phyloP scores from a whole-genome alignment of 768 basidiomycete genomes.

The Boletus edulis region DNA sequence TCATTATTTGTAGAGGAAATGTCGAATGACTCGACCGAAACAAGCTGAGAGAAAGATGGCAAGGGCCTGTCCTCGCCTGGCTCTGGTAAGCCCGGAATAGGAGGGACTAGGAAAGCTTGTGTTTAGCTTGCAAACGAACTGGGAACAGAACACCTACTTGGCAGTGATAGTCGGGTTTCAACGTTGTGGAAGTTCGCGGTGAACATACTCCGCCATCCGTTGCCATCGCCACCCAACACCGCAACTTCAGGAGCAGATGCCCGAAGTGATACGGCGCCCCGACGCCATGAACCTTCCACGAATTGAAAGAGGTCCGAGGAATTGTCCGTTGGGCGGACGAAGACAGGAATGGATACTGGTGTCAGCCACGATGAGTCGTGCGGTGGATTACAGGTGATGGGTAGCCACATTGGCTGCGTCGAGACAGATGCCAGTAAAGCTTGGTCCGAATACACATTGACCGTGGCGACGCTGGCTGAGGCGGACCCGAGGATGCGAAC shows the following conservation, averaged over 20 bases:
- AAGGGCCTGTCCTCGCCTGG: slow-evolving; percentile 51
- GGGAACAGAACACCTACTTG: slow-evolving; percentile 42
- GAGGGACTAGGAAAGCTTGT: slow-evolving; percentile 48
- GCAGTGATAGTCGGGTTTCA: slow-evolving; percentile 44
- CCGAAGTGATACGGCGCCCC: slow-evolving; percentile 45
- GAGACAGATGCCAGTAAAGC: slow-evolving; percentile 47
- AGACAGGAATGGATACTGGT: slow-evolving; percentile 47
- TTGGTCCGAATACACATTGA: slow-evolving; percentile 45
- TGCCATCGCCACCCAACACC: slow-evolving; percentile 51
- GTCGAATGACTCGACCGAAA: slow-evolving; percentile 60
- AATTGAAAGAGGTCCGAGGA: slow-evolving; percentile 48
- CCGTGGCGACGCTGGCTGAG: slow-evolving; percentile 51
- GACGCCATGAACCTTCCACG: slow-evolving; percentile 55
- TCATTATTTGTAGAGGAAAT: slow-evolving; percentile 35
- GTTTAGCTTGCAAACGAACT: slow-evolving; percentile 1
- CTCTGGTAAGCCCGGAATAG: slow-evolving; percentile 61
- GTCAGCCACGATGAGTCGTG: slow-evolving; percentile 57
- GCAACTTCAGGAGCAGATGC: slow-evolving; percentile 41
- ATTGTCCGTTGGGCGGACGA: slow-evolving; percentile 54
- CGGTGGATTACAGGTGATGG: slow-evolving; percentile 40
- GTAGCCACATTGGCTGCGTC: slow-evolving; percentile 50
- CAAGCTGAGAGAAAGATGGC: slow-evolving; percentile 55
- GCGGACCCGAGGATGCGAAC: slow-evolving; percentile 54
- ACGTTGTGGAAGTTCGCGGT: slow-evolving; percentile 44
- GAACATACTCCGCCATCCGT: slow-evolving; percentile 46